These are phyloP conservation scores for Calamus simplicifolius DNA, from an alignment of 176 grass and related monocot genomes.

Conservation along the genomic window DNA sequence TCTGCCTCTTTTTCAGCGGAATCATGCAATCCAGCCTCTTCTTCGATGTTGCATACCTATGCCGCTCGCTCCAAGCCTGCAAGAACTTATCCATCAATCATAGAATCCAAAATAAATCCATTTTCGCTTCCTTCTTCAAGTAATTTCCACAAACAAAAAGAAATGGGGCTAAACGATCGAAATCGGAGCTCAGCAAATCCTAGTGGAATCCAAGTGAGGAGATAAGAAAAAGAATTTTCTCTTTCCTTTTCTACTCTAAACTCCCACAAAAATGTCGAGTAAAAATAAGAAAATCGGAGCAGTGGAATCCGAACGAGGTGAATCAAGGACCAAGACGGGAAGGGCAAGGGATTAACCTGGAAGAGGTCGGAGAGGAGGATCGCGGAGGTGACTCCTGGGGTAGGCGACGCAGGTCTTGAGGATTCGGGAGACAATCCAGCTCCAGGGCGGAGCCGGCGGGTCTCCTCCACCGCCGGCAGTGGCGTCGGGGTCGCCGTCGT, in stretches of 20 bases:
- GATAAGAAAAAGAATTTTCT: no score
- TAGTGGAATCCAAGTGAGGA: no score
- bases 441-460: conserved; percentile 38
- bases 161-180: no score
- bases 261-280: background rate
- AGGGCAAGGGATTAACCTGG: conserved; percentile 32
- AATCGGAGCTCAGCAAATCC: no score
- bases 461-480: background rate
- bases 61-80: conserved; percentile 85
- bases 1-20: conserved; percentile 51
- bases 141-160: no score
- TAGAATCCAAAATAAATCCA: background rate
- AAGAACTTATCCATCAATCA: background rate
- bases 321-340: background rate
- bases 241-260: no score
- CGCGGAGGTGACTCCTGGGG: conserved; percentile 76
- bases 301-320: background rate
- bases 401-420: conserved; percentile 75
- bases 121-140: no score
- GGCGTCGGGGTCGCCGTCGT: background rate
- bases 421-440: conserved; percentile 62
- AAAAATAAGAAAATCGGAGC: background rate
- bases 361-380: conserved; percentile 91
- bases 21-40: conserved; percentile 49
- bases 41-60: conserved; percentile 57